Conservation (phyloP, 371 early-diverging fungal genomes). For the Syncephalastrum contaminatum region DNA sequence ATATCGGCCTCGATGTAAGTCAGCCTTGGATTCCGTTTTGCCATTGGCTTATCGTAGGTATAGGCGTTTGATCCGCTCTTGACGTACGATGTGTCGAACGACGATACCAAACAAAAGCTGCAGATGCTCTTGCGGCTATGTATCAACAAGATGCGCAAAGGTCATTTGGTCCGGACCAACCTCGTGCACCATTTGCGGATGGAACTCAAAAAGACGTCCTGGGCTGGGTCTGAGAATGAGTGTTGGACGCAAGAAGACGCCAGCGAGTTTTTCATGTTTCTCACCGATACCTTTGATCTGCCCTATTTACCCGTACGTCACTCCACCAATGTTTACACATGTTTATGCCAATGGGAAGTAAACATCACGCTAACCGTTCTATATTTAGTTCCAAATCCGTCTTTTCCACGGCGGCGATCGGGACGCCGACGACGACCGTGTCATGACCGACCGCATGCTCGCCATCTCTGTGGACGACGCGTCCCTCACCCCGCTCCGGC, state of each 20-base stretch:
- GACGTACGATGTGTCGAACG: constrained; percentile 15
- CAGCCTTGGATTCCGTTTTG: not conserved
- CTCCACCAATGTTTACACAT: not conserved
- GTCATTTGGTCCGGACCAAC: constrained; percentile 38
- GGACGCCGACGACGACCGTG: constrained; percentile 50
- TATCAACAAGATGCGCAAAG: constrained; percentile 53
- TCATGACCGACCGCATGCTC: constrained; percentile 54
- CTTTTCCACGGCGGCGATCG: constrained; percentile 51
- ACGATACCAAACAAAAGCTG: constrained; percentile 23
- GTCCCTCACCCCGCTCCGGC: not conserved
- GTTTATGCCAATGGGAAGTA: too few relatives aligned
- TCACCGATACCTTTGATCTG: constrained; percentile 52
- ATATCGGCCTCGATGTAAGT: constrained; percentile 23
- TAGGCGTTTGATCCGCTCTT: constrained; percentile 43
- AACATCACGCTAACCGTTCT: not conserved
- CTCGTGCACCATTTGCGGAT: constrained; percentile 46
- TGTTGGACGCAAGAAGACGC: constrained; percentile 54
- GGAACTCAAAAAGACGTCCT: constrained; percentile 40
- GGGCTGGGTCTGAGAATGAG: constrained; percentile 29
- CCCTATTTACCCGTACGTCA: constrained; percentile 51
- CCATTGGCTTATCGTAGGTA: not conserved
- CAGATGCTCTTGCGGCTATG: constrained; percentile 49
- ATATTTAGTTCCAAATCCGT: constrained; percentile 39
- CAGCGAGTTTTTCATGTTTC: constrained; percentile 53
- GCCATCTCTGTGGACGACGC: constrained; percentile 40